Conservation (phyloP, 2,329 filamentous ascomycete genomes). For the Aspergillus japonicus region DNA sequence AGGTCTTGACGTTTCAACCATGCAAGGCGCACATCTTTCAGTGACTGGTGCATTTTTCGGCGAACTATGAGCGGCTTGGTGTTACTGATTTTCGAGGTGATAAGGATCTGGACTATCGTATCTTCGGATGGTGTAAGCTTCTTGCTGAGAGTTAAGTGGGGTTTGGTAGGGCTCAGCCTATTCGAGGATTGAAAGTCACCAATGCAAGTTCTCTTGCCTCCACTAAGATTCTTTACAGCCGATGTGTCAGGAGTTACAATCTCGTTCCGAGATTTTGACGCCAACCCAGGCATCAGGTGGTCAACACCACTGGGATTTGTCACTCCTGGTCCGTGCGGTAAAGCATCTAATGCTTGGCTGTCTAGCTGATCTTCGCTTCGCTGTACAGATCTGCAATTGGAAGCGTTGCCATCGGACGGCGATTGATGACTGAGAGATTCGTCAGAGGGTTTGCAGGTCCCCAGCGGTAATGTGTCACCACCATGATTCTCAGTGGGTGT, state of each 20-base stretch:
- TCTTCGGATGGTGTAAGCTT: constrained; percentile 35
- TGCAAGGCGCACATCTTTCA: constrained; percentile 65
- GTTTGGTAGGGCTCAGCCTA: background rate
- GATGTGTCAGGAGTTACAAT: background rate
- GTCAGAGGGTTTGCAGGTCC: background rate
- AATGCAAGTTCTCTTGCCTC: background rate
- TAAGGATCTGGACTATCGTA: constrained; percentile 61
- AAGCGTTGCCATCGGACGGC: background rate
- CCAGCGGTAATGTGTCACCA: background rate
- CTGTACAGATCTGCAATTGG: background rate
- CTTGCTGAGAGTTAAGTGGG: background rate
- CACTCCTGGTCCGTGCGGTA: background rate
- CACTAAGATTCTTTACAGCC: background rate
- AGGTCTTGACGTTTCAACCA: constrained; percentile 68
- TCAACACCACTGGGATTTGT: background rate
- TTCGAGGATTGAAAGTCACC: background rate
- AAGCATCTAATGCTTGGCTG: background rate
- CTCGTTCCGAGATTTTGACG: background rate
- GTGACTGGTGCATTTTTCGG: constrained; percentile 64
- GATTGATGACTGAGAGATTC: background rate
- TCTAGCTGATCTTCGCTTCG: background rate
- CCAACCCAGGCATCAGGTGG: background rate
- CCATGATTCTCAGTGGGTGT: constrained; percentile 18
- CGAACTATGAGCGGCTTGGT: constrained; percentile 63
- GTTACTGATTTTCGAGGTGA: constrained; percentile 64